phyloP scores from a whole-genome alignment of 2,329 filamentous ascomycete species.

The Stagonosporopsis cucurbitacearum region DNA sequence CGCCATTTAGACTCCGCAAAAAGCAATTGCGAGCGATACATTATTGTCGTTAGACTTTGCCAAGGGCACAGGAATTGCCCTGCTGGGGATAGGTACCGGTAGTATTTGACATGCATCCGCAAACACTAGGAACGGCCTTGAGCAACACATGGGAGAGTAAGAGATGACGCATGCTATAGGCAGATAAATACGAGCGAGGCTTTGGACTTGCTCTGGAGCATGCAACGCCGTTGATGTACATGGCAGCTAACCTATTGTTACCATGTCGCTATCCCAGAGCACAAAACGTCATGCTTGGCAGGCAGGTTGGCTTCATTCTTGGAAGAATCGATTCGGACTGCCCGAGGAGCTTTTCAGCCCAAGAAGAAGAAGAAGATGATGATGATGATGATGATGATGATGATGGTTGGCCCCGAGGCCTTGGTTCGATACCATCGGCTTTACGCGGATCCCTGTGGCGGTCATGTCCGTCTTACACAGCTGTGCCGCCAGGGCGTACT shows the following conservation, averaged over 20 bases:
- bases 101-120: not conserved
- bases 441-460: not conserved
- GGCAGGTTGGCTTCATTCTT: conserved; percentile 5
- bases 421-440: not conserved
- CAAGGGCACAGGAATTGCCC: too few species aligned
- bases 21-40: not conserved
- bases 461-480: not conserved
- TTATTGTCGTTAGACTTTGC: too few species aligned
- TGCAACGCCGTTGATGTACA: conserved; percentile 1
- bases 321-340: conserved; percentile 9
- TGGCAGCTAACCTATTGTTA: not conserved
- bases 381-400: too few species aligned
- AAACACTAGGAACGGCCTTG: not conserved
- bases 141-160: not conserved
- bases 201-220: conserved; percentile 1
- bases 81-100: too few species aligned
- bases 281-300: too few species aligned
- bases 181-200: conserved; percentile 2
- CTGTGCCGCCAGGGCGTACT: conserved; percentile 1
- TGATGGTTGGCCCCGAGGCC: too few species aligned
- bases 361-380: too few species aligned
- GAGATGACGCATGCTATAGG: not conserved
- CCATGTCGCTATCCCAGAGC: not conserved
- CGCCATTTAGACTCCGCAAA: not conserved
- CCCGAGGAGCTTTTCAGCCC: not conserved